Conservation (phyloP, 495 filamentous ascomycete genomes). For the Penicillium mononematosum region DNA sequence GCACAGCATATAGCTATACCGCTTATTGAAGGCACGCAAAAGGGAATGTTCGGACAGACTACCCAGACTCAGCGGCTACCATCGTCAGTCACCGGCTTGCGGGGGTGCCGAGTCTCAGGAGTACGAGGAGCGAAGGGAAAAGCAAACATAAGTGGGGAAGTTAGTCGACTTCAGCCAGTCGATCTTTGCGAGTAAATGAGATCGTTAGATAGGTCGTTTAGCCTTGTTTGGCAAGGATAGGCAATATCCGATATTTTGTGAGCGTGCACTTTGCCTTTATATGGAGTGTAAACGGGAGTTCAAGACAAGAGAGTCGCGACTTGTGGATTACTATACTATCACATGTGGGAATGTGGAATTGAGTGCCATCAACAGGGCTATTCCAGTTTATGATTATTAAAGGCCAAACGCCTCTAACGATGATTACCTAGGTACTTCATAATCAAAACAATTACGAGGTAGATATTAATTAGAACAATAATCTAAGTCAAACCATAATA, state of each 20-base stretch:
- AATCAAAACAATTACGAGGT: background rate
- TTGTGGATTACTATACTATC: background rate
- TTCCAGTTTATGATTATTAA: background rate
- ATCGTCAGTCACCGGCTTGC: slow-evolving; percentile 8
- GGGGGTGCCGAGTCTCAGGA: background rate
- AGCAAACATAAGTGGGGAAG: background rate
- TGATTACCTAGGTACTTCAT: too few species aligned
- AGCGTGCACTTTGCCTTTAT: background rate
- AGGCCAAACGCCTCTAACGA: background rate
- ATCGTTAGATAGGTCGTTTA: too few species aligned
- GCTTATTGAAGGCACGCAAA: background rate
- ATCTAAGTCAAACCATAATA: background rate
- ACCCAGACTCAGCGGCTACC: background rate
- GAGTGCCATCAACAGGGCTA: background rate
- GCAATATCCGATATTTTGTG: background rate
- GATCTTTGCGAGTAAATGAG: background rate
- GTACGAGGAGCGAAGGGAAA: slow-evolving; percentile 2
- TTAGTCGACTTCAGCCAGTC: background rate
- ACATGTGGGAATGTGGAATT: background rate
- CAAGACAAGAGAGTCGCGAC: background rate
- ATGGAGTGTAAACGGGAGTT: background rate
- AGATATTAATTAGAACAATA: background rate
- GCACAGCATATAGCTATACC: background rate
- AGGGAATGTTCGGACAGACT: background rate
- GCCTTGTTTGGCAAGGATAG: too few species aligned